Percentiles rank a stretch among this genome's conserved stretches.
These are phyloP conservation scores for Hordeum marinum DNA, from an alignment of 176 grass and related monocot species.

Conservation along the genomic window DNA sequence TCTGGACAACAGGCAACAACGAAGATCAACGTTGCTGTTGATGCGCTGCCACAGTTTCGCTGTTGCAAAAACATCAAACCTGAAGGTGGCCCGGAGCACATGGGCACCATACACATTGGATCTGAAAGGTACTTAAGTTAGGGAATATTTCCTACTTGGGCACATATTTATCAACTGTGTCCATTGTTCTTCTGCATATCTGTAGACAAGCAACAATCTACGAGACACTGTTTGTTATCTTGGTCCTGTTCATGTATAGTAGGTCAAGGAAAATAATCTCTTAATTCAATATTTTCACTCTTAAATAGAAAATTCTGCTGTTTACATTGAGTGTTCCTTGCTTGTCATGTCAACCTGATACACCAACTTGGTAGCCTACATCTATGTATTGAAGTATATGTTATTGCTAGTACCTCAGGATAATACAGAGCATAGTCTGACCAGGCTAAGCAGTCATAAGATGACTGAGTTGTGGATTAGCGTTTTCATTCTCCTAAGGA, in stretches of 20 bases:
- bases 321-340: background rate
- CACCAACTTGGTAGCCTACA: background rate
- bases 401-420: background rate
- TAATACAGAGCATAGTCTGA: background rate
- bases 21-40: conserved; percentile 95
- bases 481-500: conserved; percentile 4
- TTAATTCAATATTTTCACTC: background rate
- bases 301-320: background rate
- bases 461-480: background rate
- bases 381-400: background rate
- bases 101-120: conserved; percentile 97
- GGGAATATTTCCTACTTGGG: background rate
- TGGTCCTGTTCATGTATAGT: conserved; percentile 8
- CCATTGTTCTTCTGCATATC: conserved; percentile 16
- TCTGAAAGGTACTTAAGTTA: conserved; percentile 69
- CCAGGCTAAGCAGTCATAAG: background rate
- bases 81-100: conserved; percentile 77
- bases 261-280: background rate
- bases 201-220: background rate
- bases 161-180: background rate
- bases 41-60: conserved; percentile 80
- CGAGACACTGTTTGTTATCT: background rate
- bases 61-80: conserved; percentile 62
- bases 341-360: background rate
- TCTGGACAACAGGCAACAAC: conserved; percentile 72